Evolutionary conservation across 257 asterid genomes (phyloP).

Genomic region (Coffea eugenioides): DNA sequence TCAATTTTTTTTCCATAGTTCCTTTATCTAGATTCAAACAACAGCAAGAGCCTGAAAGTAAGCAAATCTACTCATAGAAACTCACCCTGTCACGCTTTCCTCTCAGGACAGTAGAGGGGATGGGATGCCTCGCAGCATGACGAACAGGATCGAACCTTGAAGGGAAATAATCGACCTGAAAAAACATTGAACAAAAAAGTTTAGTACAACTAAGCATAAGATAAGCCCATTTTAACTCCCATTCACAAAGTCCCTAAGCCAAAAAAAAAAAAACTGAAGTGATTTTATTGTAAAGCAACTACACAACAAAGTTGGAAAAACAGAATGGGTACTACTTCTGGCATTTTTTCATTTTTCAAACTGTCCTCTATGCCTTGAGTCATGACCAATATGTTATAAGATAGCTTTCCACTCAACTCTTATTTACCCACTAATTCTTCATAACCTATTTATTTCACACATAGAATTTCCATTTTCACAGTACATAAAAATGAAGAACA

Average conservation of each 20-base stretch:
- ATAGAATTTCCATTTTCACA: background rate
- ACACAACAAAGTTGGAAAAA: background rate
- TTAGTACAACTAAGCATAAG: background rate
- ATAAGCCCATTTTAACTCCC: too few species aligned
- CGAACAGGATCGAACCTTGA: constrained; percentile 47
- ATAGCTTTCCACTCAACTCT: too few species aligned
- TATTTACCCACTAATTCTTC: too few species aligned
- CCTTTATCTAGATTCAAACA: too few species aligned
- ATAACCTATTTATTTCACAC: too few species aligned
- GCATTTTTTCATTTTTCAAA: background rate
- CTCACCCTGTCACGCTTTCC: constrained; percentile 38
- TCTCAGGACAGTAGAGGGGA: constrained; percentile 36
- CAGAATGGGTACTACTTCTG: background rate
- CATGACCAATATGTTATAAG: too few species aligned
- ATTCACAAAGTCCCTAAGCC: background rate
- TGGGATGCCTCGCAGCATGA: constrained; percentile 45
- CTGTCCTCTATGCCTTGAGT: too few species aligned
- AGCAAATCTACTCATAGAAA: too few species aligned
- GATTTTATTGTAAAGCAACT: background rate
- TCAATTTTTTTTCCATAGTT: constrained; percentile 20
- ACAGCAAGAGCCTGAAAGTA: too few species aligned
- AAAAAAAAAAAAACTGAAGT: too few species aligned
- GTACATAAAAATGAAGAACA: background rate
- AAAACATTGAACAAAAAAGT: background rate
- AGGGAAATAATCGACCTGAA: constrained; percentile 50